Conservation (phyloP, 805 yeast genomes). For the Nakazawaea populi region DNA sequence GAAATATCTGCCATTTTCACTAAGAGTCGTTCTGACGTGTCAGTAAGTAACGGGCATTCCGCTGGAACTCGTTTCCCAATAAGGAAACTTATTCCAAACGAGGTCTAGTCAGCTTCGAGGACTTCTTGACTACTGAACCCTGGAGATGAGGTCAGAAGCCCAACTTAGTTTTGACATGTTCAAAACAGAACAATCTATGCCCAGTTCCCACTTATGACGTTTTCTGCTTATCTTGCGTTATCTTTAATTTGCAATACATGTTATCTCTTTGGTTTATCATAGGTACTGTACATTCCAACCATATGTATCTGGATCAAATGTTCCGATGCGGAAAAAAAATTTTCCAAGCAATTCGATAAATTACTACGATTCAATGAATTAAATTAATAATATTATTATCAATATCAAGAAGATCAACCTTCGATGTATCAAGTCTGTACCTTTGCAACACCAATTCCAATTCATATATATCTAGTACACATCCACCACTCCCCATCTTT, state of each 20-base stretch:
- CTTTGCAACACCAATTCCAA: no score
- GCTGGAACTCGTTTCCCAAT: background rate
- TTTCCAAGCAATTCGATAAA: background rate
- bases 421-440: no score
- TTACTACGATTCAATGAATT: no score
- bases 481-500: no score
- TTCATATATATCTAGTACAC: no score
- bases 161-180: background rate
- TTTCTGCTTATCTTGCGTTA: background rate
- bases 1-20: background rate
- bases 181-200: background rate
- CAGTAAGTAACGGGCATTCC: background rate
- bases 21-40: no score
- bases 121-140: background rate
- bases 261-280: background rate
- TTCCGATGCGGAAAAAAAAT: background rate
- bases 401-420: no score
- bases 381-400: no score
- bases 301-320: background rate
- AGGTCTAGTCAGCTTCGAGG: background rate
- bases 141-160: background rate
- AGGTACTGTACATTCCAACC: background rate
- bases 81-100: background rate
- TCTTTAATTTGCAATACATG: background rate
- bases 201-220: background rate